These are phyloP conservation scores for Sonneratia caseolaris DNA, from an alignment of 345 rosid species.

Conservation along the genomic window DNA sequence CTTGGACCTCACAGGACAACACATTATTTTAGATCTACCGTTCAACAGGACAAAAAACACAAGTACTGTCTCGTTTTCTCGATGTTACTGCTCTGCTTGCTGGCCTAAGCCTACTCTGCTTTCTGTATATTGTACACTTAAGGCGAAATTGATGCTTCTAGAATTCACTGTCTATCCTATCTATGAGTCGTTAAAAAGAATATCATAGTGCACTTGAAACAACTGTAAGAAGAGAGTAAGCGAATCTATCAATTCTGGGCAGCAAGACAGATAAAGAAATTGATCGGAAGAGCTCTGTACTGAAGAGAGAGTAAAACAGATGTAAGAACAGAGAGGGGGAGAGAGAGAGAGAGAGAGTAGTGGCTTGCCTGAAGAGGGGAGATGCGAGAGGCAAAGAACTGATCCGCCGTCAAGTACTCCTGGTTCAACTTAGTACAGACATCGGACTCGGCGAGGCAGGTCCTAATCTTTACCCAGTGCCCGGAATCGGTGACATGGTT, in stretches of 20 bases:
- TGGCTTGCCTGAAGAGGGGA: conserved; percentile 70
- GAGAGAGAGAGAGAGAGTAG: background rate
- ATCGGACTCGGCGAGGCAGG: conserved; percentile 57
- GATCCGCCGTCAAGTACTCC: conserved; percentile 52
- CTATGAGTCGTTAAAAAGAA: background rate
- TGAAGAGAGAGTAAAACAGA: background rate
- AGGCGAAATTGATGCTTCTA: background rate
- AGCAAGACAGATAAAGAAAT: too few relatives aligned
- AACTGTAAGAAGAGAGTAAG: too few relatives aligned
- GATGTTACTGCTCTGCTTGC: too few relatives aligned
- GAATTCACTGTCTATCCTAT: background rate
- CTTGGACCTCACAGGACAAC: background rate
- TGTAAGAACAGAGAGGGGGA: background rate
- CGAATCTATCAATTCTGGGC: too few relatives aligned
- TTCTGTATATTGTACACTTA: too few relatives aligned
- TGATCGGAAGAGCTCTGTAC: background rate
- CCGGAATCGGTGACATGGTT: conserved; percentile 46
- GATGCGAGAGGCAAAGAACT: conserved; percentile 48
- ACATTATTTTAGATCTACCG: too few relatives aligned
- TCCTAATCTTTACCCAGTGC: conserved; percentile 57
- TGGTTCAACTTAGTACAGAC: conserved; percentile 54
- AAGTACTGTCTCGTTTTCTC: too few relatives aligned
- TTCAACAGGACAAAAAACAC: too few relatives aligned
- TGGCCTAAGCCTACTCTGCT: too few relatives aligned
- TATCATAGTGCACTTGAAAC: too few relatives aligned